phyloP scores from a whole-genome alignment of 805 yeast species.

The Jamesozyma jinghongensis region DNA sequence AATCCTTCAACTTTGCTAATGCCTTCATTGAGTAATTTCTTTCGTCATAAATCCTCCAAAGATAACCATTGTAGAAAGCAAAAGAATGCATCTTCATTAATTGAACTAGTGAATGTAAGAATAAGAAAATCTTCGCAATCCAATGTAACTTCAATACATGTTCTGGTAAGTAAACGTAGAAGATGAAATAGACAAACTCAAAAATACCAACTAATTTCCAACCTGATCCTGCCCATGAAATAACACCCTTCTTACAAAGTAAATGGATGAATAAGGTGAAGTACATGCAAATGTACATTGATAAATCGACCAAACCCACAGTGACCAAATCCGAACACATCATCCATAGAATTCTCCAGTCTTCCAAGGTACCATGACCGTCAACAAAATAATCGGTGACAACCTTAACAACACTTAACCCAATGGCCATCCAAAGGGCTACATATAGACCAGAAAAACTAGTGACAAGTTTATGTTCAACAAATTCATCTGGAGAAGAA shows the following conservation, averaged over 20 bases:
- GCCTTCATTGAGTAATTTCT: conserved; percentile 39
- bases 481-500: background rate
- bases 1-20: conserved; percentile 32
- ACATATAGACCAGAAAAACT: conserved; percentile 72
- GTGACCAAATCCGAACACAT: conserved; percentile 53
- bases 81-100: conserved; percentile 94
- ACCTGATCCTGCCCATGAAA: conserved; percentile 61
- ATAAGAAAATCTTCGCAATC: conserved; percentile 80
- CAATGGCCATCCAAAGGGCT: conserved; percentile 65
- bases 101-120: conserved; percentile 75
- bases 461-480: conserved; percentile 1
- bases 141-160: conserved; percentile 52
- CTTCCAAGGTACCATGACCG: conserved; percentile 31
- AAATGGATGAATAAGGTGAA: conserved; percentile 51
- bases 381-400: conserved; percentile 44
- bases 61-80: conserved; percentile 82
- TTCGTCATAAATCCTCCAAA: conserved; percentile 57
- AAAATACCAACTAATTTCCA: conserved; percentile 49
- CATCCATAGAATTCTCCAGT: conserved; percentile 47
- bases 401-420: conserved; percentile 44
- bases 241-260: conserved; percentile 34
- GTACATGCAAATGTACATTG: conserved; percentile 65
- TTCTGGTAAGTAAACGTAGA: conserved; percentile 51
- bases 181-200: conserved; percentile 45
- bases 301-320: conserved; percentile 65